phyloP scores from a whole-genome alignment of 1,139 yeast genomes.

The Blastobotrys proliferans region DNA sequence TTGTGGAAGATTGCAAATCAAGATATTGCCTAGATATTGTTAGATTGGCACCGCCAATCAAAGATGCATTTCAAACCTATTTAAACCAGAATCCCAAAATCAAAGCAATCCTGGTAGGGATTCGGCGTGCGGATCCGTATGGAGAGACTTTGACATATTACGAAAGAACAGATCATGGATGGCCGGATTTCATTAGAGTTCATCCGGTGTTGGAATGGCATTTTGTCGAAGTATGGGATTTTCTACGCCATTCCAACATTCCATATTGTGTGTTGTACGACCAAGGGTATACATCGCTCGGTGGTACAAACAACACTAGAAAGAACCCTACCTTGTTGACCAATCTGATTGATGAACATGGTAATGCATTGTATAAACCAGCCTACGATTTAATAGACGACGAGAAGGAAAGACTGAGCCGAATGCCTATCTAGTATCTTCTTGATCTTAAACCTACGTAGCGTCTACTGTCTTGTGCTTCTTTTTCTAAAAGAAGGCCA shows the following conservation, averaged over 20 bases:
- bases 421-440: conserved; percentile 24
- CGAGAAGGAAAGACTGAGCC: conserved; percentile 55
- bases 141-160: conserved; percentile 51
- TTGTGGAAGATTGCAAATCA: conserved; percentile 35
- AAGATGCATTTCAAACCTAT: conserved; percentile 61
- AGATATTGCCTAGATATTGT: conserved; percentile 33
- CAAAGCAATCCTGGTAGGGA: conserved; percentile 73
- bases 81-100: conserved; percentile 45
- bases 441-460: too few species aligned
- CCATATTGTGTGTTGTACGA: conserved; percentile 71
- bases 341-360: conserved; percentile 23
- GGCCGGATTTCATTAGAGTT: conserved; percentile 79
- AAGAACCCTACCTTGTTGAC: conserved; percentile 57
- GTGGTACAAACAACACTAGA: conserved; percentile 63
- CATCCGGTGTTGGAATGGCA: conserved; percentile 85
- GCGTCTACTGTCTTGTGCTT: too few species aligned
- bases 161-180: conserved; percentile 72
- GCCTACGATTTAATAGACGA: conserved; percentile 62
- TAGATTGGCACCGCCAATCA: conserved; percentile 43
- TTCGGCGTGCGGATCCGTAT: conserved; percentile 75
- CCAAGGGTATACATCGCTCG: conserved; percentile 74
- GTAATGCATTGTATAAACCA: conserved; percentile 43
- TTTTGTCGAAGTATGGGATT: conserved; percentile 73
- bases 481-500: too few species aligned
- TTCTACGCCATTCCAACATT: conserved; percentile 47